These are phyloP conservation scores for Naegleria fowleri DNA, from an alignment of 208 protist genomes.

Conservation along the genomic window DNA sequence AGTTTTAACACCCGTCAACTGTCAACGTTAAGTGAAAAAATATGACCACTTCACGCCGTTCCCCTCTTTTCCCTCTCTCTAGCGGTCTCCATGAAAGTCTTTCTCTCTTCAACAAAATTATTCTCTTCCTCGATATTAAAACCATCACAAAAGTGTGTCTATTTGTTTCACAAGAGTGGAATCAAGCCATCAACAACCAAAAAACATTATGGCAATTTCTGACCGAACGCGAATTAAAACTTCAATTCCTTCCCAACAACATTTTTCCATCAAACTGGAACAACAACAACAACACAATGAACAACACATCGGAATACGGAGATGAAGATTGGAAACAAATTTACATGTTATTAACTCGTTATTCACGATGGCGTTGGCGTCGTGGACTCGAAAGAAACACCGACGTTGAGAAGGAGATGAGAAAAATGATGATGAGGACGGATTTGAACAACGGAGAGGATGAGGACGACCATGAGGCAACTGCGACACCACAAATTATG, in stretches of 20 bases:
- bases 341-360: neutral
- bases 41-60: neutral
- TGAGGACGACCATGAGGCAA: neutral
- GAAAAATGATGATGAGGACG: neutral
- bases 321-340: neutral
- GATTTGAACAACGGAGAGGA: neutral
- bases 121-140: neutral
- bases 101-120: neutral
- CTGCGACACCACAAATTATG: neutral
- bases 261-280: no score
- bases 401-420: neutral
- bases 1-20: no score
- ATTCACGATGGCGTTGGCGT: neutral
- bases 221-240: neutral
- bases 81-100: neutral
- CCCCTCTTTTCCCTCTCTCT: neutral
- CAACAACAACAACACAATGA: no score
- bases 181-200: neutral
- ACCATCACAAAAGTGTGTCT: neutral
- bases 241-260: neutral
- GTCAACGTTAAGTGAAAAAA: no score
- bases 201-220: neutral
- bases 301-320: neutral
- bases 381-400: neutral
- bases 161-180: neutral